A percentile compares a stretch with the other conserved stretches of the same genome.
Conservation (phyloP, 345 rosid genomes). For the Clausena lansium region DNA sequence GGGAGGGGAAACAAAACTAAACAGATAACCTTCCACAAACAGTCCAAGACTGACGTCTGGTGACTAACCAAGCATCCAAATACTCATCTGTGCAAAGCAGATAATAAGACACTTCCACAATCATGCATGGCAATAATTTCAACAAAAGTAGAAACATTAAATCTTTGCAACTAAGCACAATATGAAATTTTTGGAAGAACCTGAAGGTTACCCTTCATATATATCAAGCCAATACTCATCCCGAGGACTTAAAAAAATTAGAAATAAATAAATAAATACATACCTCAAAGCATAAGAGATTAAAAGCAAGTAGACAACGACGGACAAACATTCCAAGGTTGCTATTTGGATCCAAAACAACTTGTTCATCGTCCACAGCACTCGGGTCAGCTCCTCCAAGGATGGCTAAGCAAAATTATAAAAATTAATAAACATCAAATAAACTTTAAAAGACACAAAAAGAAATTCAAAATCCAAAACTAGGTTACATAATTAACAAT, state of each 20-base stretch:
- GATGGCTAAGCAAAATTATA: constrained; percentile 44
- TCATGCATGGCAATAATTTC: neutral
- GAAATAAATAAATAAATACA: neutral
- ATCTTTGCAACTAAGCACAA: neutral
- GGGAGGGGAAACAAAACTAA: neutral
- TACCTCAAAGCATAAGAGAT: constrained; percentile 82
- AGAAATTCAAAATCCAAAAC: neutral
- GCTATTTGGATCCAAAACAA: constrained; percentile 80
- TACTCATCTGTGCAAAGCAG: neutral
- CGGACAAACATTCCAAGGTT: constrained; percentile 86
- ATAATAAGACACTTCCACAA: neutral
- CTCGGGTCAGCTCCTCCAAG: constrained; percentile 72
- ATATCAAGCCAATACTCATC: neutral
- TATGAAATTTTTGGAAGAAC: neutral
- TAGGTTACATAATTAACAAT: neutral
- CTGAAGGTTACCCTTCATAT: neutral
- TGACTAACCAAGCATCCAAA: neutral
- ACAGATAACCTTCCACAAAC: neutral
- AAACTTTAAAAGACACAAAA: neutral
- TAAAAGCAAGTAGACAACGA: constrained; percentile 83
- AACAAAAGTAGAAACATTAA: neutral
- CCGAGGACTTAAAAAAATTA: neutral
- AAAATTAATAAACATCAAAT: constrained; percentile 4
- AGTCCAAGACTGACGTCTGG: neutral
- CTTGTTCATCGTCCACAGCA: constrained; percentile 70